Evolutionary conservation across 2,329 filamentous ascomycete species (phyloP).

Genomic region (Alternaria gansuensis): DNA sequence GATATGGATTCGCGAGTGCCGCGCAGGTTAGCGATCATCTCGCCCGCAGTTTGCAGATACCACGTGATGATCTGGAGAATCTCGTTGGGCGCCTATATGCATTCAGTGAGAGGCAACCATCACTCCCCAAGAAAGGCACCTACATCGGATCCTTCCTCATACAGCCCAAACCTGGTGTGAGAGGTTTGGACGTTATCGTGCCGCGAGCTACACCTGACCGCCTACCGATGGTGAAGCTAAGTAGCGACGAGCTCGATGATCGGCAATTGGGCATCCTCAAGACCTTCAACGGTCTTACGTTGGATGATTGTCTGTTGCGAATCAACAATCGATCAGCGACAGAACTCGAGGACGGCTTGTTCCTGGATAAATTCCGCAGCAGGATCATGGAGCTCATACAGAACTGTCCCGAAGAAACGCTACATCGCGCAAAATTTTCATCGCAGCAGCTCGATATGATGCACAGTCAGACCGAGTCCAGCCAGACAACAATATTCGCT

Average conservation of each 20-base stretch:
- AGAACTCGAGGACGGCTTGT: conserved; percentile 32
- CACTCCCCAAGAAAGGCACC: conserved; percentile 61
- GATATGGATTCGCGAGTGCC: conserved; percentile 75
- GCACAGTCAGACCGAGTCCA: conserved; percentile 41
- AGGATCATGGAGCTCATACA: conserved; percentile 51
- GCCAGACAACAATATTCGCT: conserved; percentile 53
- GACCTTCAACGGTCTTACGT: conserved; percentile 38
- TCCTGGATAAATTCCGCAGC: conserved; percentile 42
- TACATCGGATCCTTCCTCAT: conserved; percentile 54
- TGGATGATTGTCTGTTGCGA: conserved; percentile 44
- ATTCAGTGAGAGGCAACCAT: conserved; percentile 35
- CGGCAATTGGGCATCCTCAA: conserved; percentile 35
- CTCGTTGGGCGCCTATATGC: conserved; percentile 74
- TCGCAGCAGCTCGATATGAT: conserved; percentile 51
- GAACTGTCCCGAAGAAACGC: conserved; percentile 53
- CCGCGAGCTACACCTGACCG: conserved; percentile 52
- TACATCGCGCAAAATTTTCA: conserved; percentile 57
- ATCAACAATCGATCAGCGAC: conserved; percentile 42
- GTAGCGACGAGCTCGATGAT: conserved; percentile 38
- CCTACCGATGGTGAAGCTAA: conserved; percentile 57
- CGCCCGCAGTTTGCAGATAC: conserved; percentile 77
- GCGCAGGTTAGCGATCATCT: conserved; percentile 72
- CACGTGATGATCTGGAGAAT: conserved; percentile 66
- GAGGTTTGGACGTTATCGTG: conserved; percentile 58
- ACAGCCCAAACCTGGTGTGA: conserved; percentile 51